A percentile compares a stretch with the other conserved stretches of the same genome.
These are phyloP conservation scores for Pythium aphanidermatum DNA, from an alignment of 352 stramenopile species.

Conservation along the genomic window DNA sequence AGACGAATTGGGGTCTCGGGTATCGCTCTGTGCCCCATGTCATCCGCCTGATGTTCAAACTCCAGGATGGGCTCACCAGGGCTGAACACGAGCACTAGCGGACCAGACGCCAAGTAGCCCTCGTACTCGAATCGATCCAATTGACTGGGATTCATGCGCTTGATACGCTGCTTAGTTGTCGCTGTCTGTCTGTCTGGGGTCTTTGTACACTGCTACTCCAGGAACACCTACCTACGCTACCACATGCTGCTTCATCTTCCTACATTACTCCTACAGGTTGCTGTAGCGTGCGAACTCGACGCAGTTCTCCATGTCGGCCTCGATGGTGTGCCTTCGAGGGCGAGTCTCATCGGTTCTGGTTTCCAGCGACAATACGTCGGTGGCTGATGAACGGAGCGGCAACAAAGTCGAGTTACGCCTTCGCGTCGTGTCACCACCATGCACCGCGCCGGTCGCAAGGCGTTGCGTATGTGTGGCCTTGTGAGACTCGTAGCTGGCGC, in stretches of 20 bases:
- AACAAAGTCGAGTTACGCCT: constrained; percentile 18
- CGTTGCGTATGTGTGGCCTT: constrained; percentile 11
- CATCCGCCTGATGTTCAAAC: constrained; percentile 42
- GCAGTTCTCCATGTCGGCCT: constrained; percentile 29
- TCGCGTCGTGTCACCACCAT: constrained; percentile 1
- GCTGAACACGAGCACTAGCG: constrained; percentile 29
- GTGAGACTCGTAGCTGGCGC: constrained; percentile 20
- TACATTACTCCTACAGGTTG: constrained; percentile 28
- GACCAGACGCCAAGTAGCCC: constrained; percentile 8
- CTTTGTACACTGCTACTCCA: constrained; percentile 18
- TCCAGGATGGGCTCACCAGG: constrained; percentile 28
- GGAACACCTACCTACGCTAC: background rate
- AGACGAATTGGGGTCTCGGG: constrained; percentile 63
- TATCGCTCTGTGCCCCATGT: constrained; percentile 64
- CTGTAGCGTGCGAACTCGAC: constrained; percentile 52
- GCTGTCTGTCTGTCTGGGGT: constrained; percentile 1
- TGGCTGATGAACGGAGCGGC: constrained; percentile 1
- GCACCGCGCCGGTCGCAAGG: too few relatives aligned
- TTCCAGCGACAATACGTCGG: too few relatives aligned
- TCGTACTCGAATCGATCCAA: too few relatives aligned
- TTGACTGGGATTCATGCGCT: too few relatives aligned
- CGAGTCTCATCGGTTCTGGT: too few relatives aligned
- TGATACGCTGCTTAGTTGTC: background rate
- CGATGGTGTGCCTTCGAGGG: constrained; percentile 10
- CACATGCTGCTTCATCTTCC: background rate